Evolutionary conservation across 768 basidiomycete species (phyloP).

Genomic region (Phylloporus sp.): DNA sequence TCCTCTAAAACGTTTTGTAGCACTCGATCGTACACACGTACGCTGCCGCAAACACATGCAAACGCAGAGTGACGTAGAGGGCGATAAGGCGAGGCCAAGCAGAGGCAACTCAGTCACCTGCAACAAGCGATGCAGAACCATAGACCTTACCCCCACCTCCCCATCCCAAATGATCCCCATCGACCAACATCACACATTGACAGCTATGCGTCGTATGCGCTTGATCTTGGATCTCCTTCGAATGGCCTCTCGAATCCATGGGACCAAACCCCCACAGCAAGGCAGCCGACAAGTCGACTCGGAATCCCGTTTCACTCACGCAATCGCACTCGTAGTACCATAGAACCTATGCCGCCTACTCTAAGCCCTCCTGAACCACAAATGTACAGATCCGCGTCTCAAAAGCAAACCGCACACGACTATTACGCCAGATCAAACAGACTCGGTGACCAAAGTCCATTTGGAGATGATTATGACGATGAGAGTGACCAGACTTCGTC

Average conservation of each 20-base stretch:
- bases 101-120: not conserved
- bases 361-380: slow-evolving; percentile 53
- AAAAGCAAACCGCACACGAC: slow-evolving; percentile 26
- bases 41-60: slow-evolving; percentile 13
- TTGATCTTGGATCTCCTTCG: slow-evolving; percentile 26
- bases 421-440: slow-evolving; percentile 37
- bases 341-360: slow-evolving; percentile 24
- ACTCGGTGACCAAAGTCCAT: slow-evolving; percentile 34
- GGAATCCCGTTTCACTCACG: slow-evolving; percentile 24
- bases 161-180: slow-evolving; percentile 36
- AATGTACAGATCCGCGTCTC: slow-evolving; percentile 44
- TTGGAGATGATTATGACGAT: slow-evolving; percentile 12
- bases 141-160: slow-evolving; percentile 34
- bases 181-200: slow-evolving; percentile 30
- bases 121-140: slow-evolving; percentile 25
- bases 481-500: slow-evolving; percentile 26
- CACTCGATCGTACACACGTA: not conserved
- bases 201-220: slow-evolving; percentile 29
- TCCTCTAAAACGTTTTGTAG: not conserved
- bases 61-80: slow-evolving; percentile 17
- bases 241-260: slow-evolving; percentile 31
- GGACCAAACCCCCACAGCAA: slow-evolving; percentile 29
- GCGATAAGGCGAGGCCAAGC: slow-evolving; percentile 14
- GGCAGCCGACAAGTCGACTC: slow-evolving; percentile 19
- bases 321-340: slow-evolving; percentile 39